These are phyloP conservation scores for Circinella minor DNA, from an alignment of 371 early-diverging fungal genomes.

Conservation along the genomic window DNA sequence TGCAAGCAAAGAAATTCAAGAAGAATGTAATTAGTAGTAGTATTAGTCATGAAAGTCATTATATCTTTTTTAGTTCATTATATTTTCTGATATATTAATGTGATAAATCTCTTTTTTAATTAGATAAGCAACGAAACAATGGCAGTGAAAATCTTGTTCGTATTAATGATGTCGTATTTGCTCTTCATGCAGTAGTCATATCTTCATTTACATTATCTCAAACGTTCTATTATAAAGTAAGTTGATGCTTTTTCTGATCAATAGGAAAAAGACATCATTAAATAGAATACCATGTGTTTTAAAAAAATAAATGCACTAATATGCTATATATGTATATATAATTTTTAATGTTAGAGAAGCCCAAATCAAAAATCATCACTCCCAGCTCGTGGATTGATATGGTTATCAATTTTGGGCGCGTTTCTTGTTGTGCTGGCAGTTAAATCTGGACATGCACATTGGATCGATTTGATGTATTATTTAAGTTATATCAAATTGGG, in stretches of 20 bases:
- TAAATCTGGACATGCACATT: constrained; percentile 34
- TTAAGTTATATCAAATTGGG: constrained; percentile 82
- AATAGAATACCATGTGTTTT: background rate
- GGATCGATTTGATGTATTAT: constrained; percentile 76
- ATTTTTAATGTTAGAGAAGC: constrained; percentile 41
- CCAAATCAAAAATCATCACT: constrained; percentile 45
- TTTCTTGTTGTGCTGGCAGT: constrained; percentile 36
- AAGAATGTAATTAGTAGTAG: constrained; percentile 60
- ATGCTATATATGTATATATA: constrained; percentile 2
- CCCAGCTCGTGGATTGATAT: constrained; percentile 42
- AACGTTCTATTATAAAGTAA: constrained; percentile 77
- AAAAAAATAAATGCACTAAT: background rate
- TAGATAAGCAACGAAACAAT: constrained; percentile 68
- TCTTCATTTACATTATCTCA: constrained; percentile 73
- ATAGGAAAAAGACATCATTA: background rate
- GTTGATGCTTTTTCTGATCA: background rate
- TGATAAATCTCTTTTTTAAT: too few relatives aligned
- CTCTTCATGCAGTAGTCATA: constrained; percentile 80
- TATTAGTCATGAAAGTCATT: too few relatives aligned
- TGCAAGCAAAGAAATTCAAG: constrained; percentile 66
- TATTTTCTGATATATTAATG: background rate
- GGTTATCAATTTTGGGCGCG: constrained; percentile 41
- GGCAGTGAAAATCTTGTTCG: constrained; percentile 78
- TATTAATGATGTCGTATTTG: constrained; percentile 89
- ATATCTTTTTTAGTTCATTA: background rate